Evolutionary conservation across 768 basidiomycete species (phyloP).

Genomic region (Russula griseocarnosa): DNA sequence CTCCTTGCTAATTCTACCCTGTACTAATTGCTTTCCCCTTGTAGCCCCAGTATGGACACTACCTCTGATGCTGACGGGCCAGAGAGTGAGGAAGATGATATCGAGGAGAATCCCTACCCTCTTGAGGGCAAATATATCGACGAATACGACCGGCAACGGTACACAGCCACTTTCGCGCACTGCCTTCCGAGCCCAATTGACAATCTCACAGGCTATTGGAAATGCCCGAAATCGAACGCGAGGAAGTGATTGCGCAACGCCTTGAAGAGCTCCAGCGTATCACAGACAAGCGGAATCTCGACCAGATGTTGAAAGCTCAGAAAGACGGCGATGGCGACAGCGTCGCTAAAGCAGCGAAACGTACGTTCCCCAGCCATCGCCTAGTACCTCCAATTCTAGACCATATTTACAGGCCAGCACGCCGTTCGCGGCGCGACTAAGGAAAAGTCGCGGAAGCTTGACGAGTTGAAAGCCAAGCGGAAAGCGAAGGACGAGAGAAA

Average conservation of each 20-base stretch:
- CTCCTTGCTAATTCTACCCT: neutral
- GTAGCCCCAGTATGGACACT: slow-evolving; percentile 30
- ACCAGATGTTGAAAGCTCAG: slow-evolving; percentile 69
- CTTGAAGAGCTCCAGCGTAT: slow-evolving; percentile 75
- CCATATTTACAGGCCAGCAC: slow-evolving; percentile 57
- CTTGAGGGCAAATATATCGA: slow-evolving; percentile 89
- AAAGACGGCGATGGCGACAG: slow-evolving; percentile 51
- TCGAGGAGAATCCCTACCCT: slow-evolving; percentile 68
- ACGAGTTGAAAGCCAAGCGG: slow-evolving; percentile 81
- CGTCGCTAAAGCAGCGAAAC: slow-evolving; percentile 72
- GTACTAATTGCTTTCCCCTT: neutral
- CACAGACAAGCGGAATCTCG: slow-evolving; percentile 65
- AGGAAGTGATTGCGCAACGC: slow-evolving; percentile 77
- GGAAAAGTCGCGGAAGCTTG: slow-evolving; percentile 73
- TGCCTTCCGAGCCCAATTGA: slow-evolving; percentile 26
- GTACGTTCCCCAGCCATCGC: slow-evolving; percentile 40
- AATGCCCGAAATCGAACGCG: slow-evolving; percentile 86
- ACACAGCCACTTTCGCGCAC: slow-evolving; percentile 30
- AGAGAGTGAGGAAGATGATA: slow-evolving; percentile 61
- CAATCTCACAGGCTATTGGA: slow-evolving; percentile 55
- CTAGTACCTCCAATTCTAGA: neutral
- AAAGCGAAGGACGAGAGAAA: slow-evolving; percentile 88
- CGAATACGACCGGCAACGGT: slow-evolving; percentile 79
- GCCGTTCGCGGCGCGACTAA: slow-evolving; percentile 68
- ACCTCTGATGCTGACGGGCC: slow-evolving; percentile 49